Base-by-base conservation (phyloP, 768 basidiomycete species). In the Suillus subalutaceus region DNA sequence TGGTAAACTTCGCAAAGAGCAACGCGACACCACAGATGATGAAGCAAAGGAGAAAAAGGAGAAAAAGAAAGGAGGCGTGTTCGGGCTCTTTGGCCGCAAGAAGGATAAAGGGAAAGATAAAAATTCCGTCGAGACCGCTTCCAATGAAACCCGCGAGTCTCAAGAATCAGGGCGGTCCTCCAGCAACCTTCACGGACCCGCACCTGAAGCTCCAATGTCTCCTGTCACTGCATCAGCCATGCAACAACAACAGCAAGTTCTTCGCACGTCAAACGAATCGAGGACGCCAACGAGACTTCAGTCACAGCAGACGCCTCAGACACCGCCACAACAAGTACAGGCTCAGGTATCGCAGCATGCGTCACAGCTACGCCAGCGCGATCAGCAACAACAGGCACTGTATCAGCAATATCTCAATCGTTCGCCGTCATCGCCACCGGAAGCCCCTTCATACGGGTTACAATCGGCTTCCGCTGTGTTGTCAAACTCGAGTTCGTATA, bases 381-480 rank as follows among this genome's bases (percentile, higher is more conserved):
- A 97, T 69, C 91, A 93, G 75, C 91, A 95, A 69, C 91, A 96
- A 64, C 94, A 96, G 75, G 88, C 88, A 12, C 79, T 93, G 38
- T 97, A 97, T 76, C 90, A 89, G 69, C 91, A 93, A 72, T 96
- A 97, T 72, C 92, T 97, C 75, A 93, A 89, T 66, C 87, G 90
- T 23, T 95, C 95, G 0, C 92, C 93, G 1, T 86, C 91, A 0
- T 89, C 90, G 1, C 88, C 90, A 3, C 90, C 91, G 0, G 91
- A 95, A 67, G 85, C 85, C 1, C 86, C 90, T 16, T 88, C 88
- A 23, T 91, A 91, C 72, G 94, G 91, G 13, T 76, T 91, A 6
- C 90, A 92, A 69, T 90, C 92, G 5, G 92, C 89, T 10, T 86
- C 88, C 8, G 86, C 89, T 0, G 81, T 92, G 64, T 85, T 90